phyloP scores from a whole-genome alignment of 2,329 filamentous ascomycete species.

The Hypoxylon sp. region DNA sequence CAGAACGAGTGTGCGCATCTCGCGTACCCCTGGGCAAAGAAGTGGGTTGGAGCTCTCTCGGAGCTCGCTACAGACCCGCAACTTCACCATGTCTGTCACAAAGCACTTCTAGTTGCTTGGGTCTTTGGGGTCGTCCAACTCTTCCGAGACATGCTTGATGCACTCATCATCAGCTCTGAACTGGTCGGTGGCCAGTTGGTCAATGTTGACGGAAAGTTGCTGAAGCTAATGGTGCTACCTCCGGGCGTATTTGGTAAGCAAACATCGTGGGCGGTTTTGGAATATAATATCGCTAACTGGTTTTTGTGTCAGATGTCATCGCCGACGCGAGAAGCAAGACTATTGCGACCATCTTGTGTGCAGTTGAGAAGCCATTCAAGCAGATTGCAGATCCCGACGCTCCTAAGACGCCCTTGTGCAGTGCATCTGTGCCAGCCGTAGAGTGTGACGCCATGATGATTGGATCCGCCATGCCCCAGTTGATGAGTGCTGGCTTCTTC shows the following conservation, averaged over 20 bases:
- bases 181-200: slow-evolving; percentile 43
- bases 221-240: slow-evolving; percentile 47
- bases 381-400: slow-evolving; percentile 22
- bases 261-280: neutral
- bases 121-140: slow-evolving; percentile 45
- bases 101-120: slow-evolving; percentile 47
- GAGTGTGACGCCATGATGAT: slow-evolving; percentile 51
- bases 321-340: neutral
- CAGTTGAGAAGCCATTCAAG: neutral
- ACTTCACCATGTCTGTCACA: slow-evolving; percentile 41
- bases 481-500: slow-evolving; percentile 41
- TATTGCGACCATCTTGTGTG: neutral
- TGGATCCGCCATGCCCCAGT: slow-evolving; percentile 41
- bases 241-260: slow-evolving; percentile 44
- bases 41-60: slow-evolving; percentile 41
- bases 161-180: slow-evolving; percentile 44
- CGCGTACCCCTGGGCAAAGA: slow-evolving; percentile 47
- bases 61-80: slow-evolving; percentile 17
- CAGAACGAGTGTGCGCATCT: slow-evolving; percentile 48
- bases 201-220: slow-evolving; percentile 38
- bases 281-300: neutral
- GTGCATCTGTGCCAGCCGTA: slow-evolving; percentile 31
- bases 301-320: neutral
- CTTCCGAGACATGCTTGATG: slow-evolving; percentile 47
- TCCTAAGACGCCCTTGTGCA: slow-evolving; percentile 39